Percentiles rank a stretch among this genome's conserved stretches.
Evolutionary conservation across 768 basidiomycete species (phyloP).

Genomic region (Mycena rebaudengoi): DNA sequence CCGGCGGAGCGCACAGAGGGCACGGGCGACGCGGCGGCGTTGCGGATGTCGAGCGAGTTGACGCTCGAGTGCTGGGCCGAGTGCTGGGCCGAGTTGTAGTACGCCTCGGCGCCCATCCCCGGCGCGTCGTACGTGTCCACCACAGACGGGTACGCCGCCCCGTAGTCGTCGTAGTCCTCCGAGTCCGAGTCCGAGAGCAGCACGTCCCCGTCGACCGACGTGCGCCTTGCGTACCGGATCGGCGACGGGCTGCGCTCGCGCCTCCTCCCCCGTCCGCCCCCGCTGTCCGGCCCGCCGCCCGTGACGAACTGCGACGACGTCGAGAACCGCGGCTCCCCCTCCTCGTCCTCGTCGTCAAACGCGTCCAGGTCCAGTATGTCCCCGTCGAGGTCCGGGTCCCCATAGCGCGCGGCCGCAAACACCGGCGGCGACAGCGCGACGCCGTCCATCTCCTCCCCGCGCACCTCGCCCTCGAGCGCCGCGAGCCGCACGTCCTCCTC

Average conservation of each 20-base stretch:
- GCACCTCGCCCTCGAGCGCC: slow-evolving; percentile 27
- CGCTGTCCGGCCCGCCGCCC: background rate
- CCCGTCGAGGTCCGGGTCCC: slow-evolving; percentile 14
- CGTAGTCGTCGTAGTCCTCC: slow-evolving; percentile 8
- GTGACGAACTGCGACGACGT: too few relatives aligned
- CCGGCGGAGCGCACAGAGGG: too few relatives aligned
- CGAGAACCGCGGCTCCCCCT: too few relatives aligned
- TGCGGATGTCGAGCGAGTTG: too few relatives aligned
- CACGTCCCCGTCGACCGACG: slow-evolving; percentile 18
- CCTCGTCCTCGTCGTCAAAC: background rate
- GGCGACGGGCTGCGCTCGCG: slow-evolving; percentile 18
- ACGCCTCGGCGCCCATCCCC: too few relatives aligned
- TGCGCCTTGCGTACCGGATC: slow-evolving; percentile 24
- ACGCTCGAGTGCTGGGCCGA: too few relatives aligned
- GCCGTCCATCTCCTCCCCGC: slow-evolving; percentile 25
- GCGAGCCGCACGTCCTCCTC: slow-evolving; percentile 17
- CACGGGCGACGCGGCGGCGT: too few relatives aligned
- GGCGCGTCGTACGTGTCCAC: too few relatives aligned
- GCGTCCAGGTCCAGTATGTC: slow-evolving; percentile 4
- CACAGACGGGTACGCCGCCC: too few relatives aligned
- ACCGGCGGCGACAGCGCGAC: slow-evolving; percentile 19
- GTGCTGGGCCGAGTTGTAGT: too few relatives aligned
- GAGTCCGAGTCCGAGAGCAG: slow-evolving; percentile 24
- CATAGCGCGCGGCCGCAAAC: slow-evolving; percentile 19
- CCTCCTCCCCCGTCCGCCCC: background rate